Evolutionary conservation across 345 rosid genomes (phyloP), one percentile per base, ranked within the genome.

Genomic region (Bretschneidera sinensis): DNA sequence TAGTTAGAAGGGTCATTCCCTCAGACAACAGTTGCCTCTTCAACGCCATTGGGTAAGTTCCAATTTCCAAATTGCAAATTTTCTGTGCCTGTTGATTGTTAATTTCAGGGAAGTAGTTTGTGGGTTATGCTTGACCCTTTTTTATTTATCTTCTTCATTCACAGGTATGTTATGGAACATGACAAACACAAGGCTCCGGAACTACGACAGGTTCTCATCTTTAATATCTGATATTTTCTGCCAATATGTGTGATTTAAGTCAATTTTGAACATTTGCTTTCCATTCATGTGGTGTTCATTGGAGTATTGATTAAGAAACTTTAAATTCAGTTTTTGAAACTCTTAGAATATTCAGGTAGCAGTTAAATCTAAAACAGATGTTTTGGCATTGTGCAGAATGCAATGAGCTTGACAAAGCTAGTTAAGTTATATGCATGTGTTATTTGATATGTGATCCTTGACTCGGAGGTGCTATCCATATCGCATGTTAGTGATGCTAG

Each of bases 21-120:
- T 90, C 99, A 2, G 97, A 94, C 59, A 94, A 94, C 81, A 90
- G 96, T 76, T 94, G 99, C 67, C 90, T 94, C 55, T 94, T 90
- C 80, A 94, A 90, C 69, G 96, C 99, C 50, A 78, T 88, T 19
- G 85, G 96, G 99, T 94, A 79, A 75, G 33, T 1, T 73, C 54
- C 50, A 17, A 35, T 39, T 39, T 14, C 16, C 16, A n/a, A n/a
- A n/a, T n/a, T n/a, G n/a, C n/a, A n/a, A n/a, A n/a, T n/a, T n/a
- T n/a, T n/a, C n/a, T n/a, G n/a, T n/a, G n/a, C n/a, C n/a, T n/a
- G n/a, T n/a, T n/a, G n/a, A n/a, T 14, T 7, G 16, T 39, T 9
- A 39, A 39, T 2, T 39, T 9, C 15, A 7, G 11, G 15, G 15
- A n/a, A n/a, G 48, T 34, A 59, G 23, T 25, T 50, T 21, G 34